Evolutionary conservation across 169 alveolate genomes (phyloP).

Genomic region (Toxoplasma gondii): DNA sequence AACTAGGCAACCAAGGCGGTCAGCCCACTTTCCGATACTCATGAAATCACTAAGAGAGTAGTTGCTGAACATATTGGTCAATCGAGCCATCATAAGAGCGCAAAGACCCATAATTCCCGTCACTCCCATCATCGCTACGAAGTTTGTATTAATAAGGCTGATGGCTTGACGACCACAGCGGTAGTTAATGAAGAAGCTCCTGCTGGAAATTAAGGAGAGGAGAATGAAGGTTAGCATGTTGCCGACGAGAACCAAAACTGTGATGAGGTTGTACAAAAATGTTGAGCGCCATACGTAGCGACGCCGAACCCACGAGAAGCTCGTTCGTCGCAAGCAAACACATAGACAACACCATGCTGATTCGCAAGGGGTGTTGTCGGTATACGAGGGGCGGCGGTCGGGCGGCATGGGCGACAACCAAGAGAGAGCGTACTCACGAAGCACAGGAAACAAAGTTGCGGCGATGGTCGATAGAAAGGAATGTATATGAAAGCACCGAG

Average conservation of each 20-base stretch:
- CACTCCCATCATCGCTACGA: constrained; percentile 47
- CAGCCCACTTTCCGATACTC: constrained; percentile 80
- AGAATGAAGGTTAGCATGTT: not conserved
- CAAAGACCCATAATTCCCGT: constrained; percentile 40
- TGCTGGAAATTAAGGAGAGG: not conserved
- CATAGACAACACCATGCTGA: not conserved
- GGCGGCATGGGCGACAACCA: not conserved
- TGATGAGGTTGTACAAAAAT: constrained; percentile 74
- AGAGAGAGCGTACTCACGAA: not conserved
- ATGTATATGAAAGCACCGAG: no score
- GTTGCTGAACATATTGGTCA: constrained; percentile 77
- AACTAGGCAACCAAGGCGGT: constrained; percentile 82
- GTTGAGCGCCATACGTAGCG: constrained; percentile 84
- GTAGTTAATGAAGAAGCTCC: constrained; percentile 58
- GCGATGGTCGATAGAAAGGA: no score
- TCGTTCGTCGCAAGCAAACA: not conserved
- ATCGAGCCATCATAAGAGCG: constrained; percentile 52
- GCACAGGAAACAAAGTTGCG: no score
- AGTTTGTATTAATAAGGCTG: constrained; percentile 20
- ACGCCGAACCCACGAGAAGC: constrained; percentile 80
- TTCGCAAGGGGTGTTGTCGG: not conserved
- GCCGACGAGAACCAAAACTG: constrained; percentile 57
- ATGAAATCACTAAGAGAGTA: constrained; percentile 83
- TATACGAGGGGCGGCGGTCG: not conserved
- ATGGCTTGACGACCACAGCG: constrained; percentile 46